phyloP scores from a whole-genome alignment of 192 early-diverging fungal species.

The Backusella tarrabulga region DNA sequence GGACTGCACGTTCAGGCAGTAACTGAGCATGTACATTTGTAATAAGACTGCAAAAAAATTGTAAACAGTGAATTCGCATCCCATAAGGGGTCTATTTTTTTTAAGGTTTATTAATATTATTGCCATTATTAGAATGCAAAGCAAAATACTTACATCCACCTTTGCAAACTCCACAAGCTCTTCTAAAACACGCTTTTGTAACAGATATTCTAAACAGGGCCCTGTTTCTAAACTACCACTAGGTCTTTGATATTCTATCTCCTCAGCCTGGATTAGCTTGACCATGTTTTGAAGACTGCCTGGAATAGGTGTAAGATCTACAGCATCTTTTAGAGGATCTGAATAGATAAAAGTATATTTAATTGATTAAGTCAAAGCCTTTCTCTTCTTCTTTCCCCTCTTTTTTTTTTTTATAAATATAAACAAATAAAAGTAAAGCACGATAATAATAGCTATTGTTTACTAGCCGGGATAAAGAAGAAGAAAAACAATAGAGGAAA shows the following conservation, averaged over 20 bases:
- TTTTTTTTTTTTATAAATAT: background rate
- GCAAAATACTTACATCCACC: slow-evolving; percentile 32
- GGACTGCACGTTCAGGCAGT: slow-evolving; percentile 38
- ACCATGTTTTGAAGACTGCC: slow-evolving; percentile 30
- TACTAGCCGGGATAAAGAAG: background rate
- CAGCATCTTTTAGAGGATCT: slow-evolving; percentile 40
- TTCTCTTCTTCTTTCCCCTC: background rate
- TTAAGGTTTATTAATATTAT: background rate
- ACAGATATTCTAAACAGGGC: slow-evolving; percentile 34
- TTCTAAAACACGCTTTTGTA: slow-evolving; percentile 34
- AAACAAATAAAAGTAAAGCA: background rate
- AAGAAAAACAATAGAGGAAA: background rate
- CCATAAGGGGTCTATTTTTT: slow-evolving; percentile 36
- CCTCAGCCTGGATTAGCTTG: slow-evolving; percentile 37
- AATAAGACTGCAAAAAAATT: slow-evolving; percentile 35
- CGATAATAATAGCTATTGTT: background rate
- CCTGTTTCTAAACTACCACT: slow-evolving; percentile 34
- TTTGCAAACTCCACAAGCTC: slow-evolving; percentile 39
- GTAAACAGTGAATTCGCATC: slow-evolving; percentile 38
- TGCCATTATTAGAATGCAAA: background rate
- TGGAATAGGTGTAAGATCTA: slow-evolving; percentile 37
- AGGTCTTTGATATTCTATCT: slow-evolving; percentile 33
- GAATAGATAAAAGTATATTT: background rate
- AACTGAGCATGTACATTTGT: slow-evolving; percentile 42
- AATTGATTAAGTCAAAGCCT: background rate